phyloP scores from a whole-genome alignment of 2,329 filamentous ascomycete genomes.

The Pseudogymnoascus sp. region DNA sequence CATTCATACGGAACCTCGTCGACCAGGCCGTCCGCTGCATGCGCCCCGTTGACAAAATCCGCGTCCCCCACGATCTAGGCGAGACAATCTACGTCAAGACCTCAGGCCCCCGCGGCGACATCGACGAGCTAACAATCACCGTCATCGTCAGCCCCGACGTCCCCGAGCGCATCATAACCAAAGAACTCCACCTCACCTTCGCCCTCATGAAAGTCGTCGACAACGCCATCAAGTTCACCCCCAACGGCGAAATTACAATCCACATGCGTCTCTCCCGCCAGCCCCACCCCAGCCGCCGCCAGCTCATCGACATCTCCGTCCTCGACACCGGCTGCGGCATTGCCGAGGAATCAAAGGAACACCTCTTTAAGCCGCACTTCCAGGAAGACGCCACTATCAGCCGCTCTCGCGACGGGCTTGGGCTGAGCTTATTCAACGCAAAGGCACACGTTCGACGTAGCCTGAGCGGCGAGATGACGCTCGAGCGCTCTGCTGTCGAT shows the following conservation, averaged over 20 bases:
- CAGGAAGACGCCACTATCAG: conserved; percentile 61
- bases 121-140: conserved; percentile 30
- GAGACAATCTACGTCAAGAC: conserved; percentile 23
- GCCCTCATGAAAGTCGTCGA: conserved; percentile 36
- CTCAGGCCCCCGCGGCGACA: conserved; percentile 20
- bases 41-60: conserved; percentile 20
- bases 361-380: conserved; percentile 62
- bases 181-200: conserved; percentile 42
- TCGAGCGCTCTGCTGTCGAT: conserved; percentile 52
- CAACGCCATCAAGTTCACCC: conserved; percentile 65
- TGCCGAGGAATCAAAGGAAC: conserved; percentile 54
- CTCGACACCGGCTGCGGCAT: conserved; percentile 62
- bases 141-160: conserved; percentile 32
- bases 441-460: conserved; percentile 59
- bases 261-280: conserved; percentile 42
- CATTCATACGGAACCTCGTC: conserved; percentile 23
- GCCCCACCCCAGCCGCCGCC: no score
- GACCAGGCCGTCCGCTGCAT: conserved; percentile 21
- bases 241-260: conserved; percentile 52
- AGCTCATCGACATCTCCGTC: conserved; percentile 52
- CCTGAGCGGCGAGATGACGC: conserved; percentile 57
- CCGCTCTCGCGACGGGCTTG: conserved; percentile 58
- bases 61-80: conserved; percentile 20
- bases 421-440: conserved; percentile 61
- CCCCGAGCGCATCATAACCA: conserved; percentile 41